phyloP scores from a whole-genome alignment of 106 monocot species.

The Platanthera zijinensis region DNA sequence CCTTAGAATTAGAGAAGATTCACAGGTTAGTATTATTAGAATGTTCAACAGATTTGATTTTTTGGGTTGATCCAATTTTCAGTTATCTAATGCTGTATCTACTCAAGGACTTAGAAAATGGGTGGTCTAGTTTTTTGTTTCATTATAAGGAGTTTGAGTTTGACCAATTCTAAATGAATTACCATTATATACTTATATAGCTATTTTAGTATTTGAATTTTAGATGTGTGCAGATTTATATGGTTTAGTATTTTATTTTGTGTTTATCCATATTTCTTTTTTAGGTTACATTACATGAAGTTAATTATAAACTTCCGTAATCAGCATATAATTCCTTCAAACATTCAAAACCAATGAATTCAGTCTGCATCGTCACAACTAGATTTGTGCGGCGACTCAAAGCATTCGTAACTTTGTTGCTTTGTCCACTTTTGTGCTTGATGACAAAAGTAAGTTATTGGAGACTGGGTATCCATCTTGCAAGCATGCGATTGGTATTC shows the following conservation, averaged over 20 bases:
- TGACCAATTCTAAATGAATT: neutral
- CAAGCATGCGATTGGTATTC: no score
- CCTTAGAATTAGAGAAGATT: constrained; percentile 91
- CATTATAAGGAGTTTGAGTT: neutral
- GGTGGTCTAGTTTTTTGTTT: neutral
- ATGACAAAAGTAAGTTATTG: no score
- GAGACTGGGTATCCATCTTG: no score
- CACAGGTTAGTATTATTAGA: constrained; percentile 45
- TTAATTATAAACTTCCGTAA: neutral
- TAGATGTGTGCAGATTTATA: neutral
- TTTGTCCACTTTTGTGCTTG: no score
- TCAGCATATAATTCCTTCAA: no score
- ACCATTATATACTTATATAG: neutral
- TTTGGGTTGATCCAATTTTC: neutral
- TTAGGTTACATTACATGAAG: neutral
- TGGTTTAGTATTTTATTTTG: neutral
- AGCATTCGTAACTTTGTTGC: no score
- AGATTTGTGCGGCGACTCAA: no score
- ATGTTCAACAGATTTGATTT: neutral
- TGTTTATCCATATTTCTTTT: neutral
- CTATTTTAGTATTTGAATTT: neutral
- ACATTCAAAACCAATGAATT: no score
- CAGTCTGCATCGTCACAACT: no score
- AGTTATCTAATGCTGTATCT: neutral
- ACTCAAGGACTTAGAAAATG: neutral